Base-by-base conservation (phyloP, 192 early-diverging fungal species). In the Geranomyces michiganensis region DNA sequence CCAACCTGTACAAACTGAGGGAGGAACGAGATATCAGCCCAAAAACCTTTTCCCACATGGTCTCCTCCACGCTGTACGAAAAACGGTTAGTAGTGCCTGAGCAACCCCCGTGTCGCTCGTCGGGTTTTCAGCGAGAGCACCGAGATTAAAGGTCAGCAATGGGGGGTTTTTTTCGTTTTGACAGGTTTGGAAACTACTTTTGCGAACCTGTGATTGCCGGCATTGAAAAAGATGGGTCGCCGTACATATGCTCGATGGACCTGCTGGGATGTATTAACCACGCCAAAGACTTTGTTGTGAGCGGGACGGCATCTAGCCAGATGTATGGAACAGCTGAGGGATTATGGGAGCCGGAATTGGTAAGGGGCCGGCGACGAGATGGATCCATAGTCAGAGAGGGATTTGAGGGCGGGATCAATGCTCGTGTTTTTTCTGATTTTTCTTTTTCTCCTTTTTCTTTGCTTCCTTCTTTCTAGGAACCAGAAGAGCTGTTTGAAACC, bases 21-120 rank as follows among this genome's bases (percentile, higher is more conserved):
- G 97, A 99, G 79, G 95, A 97, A 76, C 92, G 97, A 49, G 92
- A 92, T 63, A 98, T 99, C 76, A 89, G 91, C 68, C 96, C 96
- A 48, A 90, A 89, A 76, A 97, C 95, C 44, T 90, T 99, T 73
- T 88, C 96, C 19, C 85, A 95, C 75, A 73, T 99, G 82, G 93
- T 97, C 1, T 95, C 95, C 13, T 94, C 95, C 8, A 96, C 94
- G 47, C 88, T 99, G 30, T 99, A 99, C 71, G 95, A 97, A 77
- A 84, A 80, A 79, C 75, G 93, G 92, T 92, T 83, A 48, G 67
- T 6, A 41, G 36, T 10, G 36, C 36, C 67, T 68, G n/a, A n/a
- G n/a, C n/a, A n/a, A n/a, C n/a, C n/a, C n/a, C n/a, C n/a, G n/a
- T n/a, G n/a, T n/a, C n/a, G n/a, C n/a, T n/a, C n/a, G n/a, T n/a